phyloP scores from a whole-genome alignment of 176 grass and related monocot species.

The Ampelocalamus luodianensis region DNA sequence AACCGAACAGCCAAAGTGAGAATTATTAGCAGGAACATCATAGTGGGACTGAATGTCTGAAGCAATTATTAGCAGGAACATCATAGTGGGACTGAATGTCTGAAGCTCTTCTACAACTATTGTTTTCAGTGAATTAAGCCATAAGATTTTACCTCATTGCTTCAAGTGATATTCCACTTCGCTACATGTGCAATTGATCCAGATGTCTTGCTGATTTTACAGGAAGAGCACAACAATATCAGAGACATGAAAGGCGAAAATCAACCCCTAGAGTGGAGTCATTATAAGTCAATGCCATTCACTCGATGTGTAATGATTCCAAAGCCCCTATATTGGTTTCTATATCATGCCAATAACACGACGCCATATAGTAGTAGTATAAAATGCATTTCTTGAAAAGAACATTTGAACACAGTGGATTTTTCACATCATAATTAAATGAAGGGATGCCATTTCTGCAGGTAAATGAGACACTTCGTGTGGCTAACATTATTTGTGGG shows the following conservation, averaged over 20 bases:
- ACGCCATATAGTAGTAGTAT: background rate
- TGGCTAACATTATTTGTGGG: conserved; percentile 95
- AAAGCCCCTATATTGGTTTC: background rate
- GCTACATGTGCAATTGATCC: background rate
- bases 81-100: background rate
- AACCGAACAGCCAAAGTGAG: conserved; percentile 8
- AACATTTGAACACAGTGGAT: background rate
- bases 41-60: background rate
- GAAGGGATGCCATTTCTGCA: conserved; percentile 39
- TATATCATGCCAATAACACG: background rate
- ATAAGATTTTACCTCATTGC: background rate
- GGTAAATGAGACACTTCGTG: conserved; percentile 96
- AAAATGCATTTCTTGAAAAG: background rate
- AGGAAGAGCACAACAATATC: conserved; percentile 89
- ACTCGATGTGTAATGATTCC: conserved; percentile 81
- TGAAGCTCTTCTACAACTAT: background rate
- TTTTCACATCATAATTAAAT: conserved; percentile 8
- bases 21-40: background rate
- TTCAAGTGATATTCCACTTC: conserved; percentile 16
- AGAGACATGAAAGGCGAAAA: conserved; percentile 56
- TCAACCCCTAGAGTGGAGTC: conserved; percentile 62
- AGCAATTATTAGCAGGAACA: background rate
- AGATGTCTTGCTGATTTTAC: conserved; percentile 33
- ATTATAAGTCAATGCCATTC: conserved; percentile 99
- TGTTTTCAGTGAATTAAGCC: background rate